Conservation (phyloP, 495 filamentous ascomycete genomes). For the Lasiosphaeriaceae sp. region DNA sequence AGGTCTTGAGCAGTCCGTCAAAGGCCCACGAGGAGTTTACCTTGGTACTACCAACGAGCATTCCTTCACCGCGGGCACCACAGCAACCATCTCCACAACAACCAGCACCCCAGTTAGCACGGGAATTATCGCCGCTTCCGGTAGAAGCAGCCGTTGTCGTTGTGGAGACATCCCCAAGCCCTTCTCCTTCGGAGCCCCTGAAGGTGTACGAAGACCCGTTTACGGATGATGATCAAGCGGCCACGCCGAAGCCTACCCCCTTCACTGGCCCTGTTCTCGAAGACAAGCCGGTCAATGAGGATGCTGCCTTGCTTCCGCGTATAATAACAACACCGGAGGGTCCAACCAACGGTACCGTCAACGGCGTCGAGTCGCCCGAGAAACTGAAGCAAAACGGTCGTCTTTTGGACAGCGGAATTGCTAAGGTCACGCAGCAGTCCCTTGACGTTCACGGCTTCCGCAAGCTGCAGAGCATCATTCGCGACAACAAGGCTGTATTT, state of each 20-base stretch:
- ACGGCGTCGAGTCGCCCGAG: conserved; percentile 37
- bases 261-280: conserved; percentile 45
- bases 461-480: conserved; percentile 76
- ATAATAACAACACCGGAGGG: conserved; percentile 26
- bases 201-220: conserved; percentile 62
- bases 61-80: conserved; percentile 14
- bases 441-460: conserved; percentile 87
- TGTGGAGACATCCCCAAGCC: conserved; percentile 20
- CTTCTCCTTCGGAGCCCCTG: conserved; percentile 36
- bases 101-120: background rate
- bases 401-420: conserved; percentile 72
- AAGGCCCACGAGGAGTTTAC: conserved; percentile 49
- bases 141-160: conserved; percentile 7
- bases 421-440: conserved; percentile 62
- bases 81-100: conserved; percentile 7
- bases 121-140: no score
- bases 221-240: conserved; percentile 36
- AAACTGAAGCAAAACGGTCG: conserved; percentile 50
- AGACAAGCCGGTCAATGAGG: conserved; percentile 51
- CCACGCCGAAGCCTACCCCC: conserved; percentile 34
- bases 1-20: conserved; percentile 26
- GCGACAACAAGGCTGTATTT: conserved; percentile 56
- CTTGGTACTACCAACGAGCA: conserved; percentile 37
- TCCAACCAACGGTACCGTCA: conserved; percentile 8
- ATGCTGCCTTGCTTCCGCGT: conserved; percentile 25